Conservation (phyloP, 2,329 filamentous ascomycete species). For the Trichoderma sp. region DNA sequence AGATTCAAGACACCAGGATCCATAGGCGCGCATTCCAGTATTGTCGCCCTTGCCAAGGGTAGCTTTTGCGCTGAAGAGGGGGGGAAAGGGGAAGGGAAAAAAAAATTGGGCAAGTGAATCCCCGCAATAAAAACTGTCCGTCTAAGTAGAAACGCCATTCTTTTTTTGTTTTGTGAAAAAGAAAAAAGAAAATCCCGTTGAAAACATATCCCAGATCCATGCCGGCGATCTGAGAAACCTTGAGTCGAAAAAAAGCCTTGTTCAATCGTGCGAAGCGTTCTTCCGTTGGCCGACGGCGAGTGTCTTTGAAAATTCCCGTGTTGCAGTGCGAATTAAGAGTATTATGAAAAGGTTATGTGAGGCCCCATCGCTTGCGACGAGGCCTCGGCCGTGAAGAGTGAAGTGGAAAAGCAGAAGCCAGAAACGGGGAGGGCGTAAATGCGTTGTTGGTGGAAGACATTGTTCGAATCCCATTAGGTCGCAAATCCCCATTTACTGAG, state of each 20-base stretch:
- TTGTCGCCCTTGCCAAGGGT: slow-evolving; percentile 15
- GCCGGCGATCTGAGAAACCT: slow-evolving; percentile 15
- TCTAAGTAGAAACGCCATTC: slow-evolving; percentile 36
- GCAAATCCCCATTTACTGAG: slow-evolving; percentile 31
- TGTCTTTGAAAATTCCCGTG: slow-evolving; percentile 35
- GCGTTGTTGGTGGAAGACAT: neutral
- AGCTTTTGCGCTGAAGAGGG: neutral
- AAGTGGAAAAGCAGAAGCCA: neutral
- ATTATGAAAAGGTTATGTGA: slow-evolving; percentile 3
- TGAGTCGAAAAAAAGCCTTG: slow-evolving; percentile 19
- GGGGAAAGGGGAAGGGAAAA: neutral
- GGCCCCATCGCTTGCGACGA: neutral
- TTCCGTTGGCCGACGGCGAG: slow-evolving; percentile 19
- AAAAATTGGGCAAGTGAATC: slow-evolving; percentile 24
- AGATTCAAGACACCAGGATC: slow-evolving; percentile 17
- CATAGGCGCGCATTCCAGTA: slow-evolving; percentile 1
- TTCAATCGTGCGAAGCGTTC: slow-evolving; percentile 18
- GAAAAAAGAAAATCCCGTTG: slow-evolving; percentile 17
- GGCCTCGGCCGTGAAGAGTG: neutral
- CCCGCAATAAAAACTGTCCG: slow-evolving; percentile 26
- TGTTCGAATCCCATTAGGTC: neutral
- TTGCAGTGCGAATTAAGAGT: slow-evolving; percentile 29
- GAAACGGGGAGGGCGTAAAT: neutral
- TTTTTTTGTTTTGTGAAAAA: neutral
- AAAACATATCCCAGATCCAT: slow-evolving; percentile 19